phyloP scores from a whole-genome alignment of 805 yeast genomes.

The Saturnispora mendoncae region DNA sequence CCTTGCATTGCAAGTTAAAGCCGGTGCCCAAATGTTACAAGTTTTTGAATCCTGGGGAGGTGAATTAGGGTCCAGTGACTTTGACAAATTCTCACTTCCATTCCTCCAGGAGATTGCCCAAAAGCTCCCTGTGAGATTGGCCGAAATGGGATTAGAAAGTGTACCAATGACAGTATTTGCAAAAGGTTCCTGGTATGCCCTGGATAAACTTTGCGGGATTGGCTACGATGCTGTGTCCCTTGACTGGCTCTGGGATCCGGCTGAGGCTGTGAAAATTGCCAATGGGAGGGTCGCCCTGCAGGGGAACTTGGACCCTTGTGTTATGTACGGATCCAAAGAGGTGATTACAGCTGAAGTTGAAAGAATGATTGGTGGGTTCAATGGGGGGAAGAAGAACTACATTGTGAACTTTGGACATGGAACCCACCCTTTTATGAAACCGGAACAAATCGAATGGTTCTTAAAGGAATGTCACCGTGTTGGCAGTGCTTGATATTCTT shows the following conservation, averaged over 20 bases:
- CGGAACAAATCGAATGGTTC: conserved; percentile 79
- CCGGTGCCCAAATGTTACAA: conserved; percentile 97
- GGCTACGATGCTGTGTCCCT: conserved; percentile 86
- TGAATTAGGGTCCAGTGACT: conserved; percentile 85
- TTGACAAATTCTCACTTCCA: conserved; percentile 81
- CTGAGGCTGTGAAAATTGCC: conserved; percentile 67
- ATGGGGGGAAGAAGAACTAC: conserved; percentile 88
- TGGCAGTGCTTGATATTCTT: conserved; percentile 10
- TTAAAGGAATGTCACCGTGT: conserved; percentile 46
- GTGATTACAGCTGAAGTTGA: conserved; percentile 72
- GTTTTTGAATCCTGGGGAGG: conserved; percentile 98
- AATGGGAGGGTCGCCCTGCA: conserved; percentile 77
- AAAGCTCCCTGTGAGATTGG: conserved; percentile 58
- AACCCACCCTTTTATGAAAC: conserved; percentile 95
- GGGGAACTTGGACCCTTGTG: conserved; percentile 95
- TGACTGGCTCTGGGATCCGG: conserved; percentile 86
- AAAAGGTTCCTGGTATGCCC: conserved; percentile 96
- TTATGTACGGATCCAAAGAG: conserved; percentile 83
- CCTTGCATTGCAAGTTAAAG: conserved; percentile 86
- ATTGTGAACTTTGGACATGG: conserved; percentile 97
- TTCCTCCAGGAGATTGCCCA: conserved; percentile 69
- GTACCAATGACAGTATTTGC: conserved; percentile 89
- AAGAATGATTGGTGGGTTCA: conserved; percentile 82
- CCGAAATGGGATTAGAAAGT: conserved; percentile 63
- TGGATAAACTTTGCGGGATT: conserved; percentile 70